Conservation (phyloP, 495 filamentous ascomycete genomes). For the Penicillium canescens region DNA sequence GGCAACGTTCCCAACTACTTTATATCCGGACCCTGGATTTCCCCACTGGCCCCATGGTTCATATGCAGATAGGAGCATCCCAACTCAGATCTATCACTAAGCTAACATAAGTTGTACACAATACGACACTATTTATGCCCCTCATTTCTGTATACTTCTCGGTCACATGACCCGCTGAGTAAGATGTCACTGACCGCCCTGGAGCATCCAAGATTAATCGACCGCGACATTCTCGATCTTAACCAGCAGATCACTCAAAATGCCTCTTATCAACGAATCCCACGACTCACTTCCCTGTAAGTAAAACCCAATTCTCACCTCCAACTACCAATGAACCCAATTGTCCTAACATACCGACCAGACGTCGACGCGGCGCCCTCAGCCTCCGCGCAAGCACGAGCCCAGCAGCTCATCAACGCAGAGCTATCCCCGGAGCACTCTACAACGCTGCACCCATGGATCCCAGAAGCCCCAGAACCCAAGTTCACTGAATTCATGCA, state of each 20-base stretch:
- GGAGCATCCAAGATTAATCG: constrained; percentile 2
- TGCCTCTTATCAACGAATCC: constrained; percentile 69
- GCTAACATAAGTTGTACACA: background rate
- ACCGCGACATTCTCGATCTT: background rate
- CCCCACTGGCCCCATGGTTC: background rate
- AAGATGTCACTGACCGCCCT: background rate
- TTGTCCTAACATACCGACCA: constrained; percentile 32
- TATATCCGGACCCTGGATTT: background rate
- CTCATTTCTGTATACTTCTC: background rate
- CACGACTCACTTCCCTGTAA: constrained; percentile 88
- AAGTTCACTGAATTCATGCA: constrained; percentile 62
- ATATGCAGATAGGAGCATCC: background rate
- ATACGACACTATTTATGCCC: background rate
- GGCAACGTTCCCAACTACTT: background rate
- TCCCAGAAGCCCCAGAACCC: constrained; percentile 36
- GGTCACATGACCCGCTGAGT: constrained; percentile 4
- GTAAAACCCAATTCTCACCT: background rate
- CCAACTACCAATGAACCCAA: background rate
- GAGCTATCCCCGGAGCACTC: constrained; percentile 56
- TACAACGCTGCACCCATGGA: constrained; percentile 38
- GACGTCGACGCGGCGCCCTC: constrained; percentile 73
- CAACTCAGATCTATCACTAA: background rate
- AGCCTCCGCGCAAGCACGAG: constrained; percentile 54
- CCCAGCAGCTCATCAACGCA: constrained; percentile 62
- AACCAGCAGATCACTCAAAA: constrained; percentile 27